Evolutionary conservation across 257 asterid genomes (phyloP).

Genomic region (Solanum chilense): DNA sequence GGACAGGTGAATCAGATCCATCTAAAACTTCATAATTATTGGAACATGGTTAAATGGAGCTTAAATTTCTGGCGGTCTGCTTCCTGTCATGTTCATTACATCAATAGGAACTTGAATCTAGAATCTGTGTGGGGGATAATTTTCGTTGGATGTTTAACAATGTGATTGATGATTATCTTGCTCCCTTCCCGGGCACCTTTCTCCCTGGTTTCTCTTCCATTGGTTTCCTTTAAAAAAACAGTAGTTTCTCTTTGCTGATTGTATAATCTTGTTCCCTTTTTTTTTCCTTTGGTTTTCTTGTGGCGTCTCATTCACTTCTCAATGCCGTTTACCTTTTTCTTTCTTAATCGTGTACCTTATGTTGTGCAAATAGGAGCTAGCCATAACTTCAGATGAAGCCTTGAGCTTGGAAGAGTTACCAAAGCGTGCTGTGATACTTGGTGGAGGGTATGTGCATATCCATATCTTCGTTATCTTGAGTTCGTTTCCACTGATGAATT

Average conservation of each 20-base stretch:
- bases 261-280: background rate
- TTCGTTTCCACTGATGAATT: background rate
- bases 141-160: background rate
- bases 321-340: background rate
- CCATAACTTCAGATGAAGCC: constrained; percentile 97
- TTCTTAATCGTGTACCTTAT: background rate
- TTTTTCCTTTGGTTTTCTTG: background rate
- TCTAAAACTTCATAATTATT: background rate
- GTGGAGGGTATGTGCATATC: constrained; percentile 64
- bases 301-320: background rate
- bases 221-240: background rate
- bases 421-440: constrained; percentile 74
- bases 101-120: background rate
- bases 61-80: background rate
- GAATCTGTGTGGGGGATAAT: background rate
- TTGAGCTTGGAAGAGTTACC: constrained; percentile 97
- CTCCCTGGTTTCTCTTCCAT: background rate
- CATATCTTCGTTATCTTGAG: background rate
- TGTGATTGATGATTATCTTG: background rate
- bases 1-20: constrained; percentile 53
- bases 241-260: background rate
- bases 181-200: background rate
- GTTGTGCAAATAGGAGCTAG: constrained; percentile 55
- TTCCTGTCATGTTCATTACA: background rate
- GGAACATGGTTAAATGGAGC: background rate